A percentile compares a stretch with the other conserved stretches of the same genome.
Conservation (phyloP, 1,284 basidiomycete species). For the Ustilago shanxiensis region DNA sequence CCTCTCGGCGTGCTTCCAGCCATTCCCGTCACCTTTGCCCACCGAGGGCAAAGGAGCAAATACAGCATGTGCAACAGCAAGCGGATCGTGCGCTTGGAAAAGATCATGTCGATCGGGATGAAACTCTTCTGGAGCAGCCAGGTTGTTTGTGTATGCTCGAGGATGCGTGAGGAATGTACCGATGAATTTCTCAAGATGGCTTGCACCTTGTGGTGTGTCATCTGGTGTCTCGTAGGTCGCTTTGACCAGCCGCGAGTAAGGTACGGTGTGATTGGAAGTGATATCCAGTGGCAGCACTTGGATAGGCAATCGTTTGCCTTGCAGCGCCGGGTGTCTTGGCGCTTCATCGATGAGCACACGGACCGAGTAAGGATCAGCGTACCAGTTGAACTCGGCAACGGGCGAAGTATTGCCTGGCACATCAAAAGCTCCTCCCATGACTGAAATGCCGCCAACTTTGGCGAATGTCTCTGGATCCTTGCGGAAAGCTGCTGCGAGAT, state of each 20-base stretch:
- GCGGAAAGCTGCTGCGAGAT: conserved; percentile 80
- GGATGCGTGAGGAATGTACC: conserved; percentile 62
- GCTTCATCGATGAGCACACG: conserved; percentile 59
- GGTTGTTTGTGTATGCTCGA: conserved; percentile 62
- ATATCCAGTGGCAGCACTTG: conserved; percentile 65
- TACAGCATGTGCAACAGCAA: conserved; percentile 65
- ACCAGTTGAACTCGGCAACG: conserved; percentile 83
- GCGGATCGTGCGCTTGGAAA: conserved; percentile 66
- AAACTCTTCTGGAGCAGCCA: conserved; percentile 55
- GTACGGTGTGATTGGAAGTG: conserved; percentile 60
- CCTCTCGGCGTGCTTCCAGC: conserved; percentile 43
- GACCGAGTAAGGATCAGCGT: conserved; percentile 89
- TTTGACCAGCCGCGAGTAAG: conserved; percentile 57
- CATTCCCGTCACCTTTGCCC: conserved; percentile 12
- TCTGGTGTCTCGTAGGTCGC: conserved; percentile 33
- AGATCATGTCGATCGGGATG: conserved; percentile 58
- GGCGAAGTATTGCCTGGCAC: conserved; percentile 87
- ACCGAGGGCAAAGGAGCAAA: conserved; percentile 35
- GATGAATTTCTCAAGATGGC: conserved; percentile 48
- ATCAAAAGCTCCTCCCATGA: conserved; percentile 97
- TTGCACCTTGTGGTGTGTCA: conserved; percentile 17
- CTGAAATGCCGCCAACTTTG: conserved; percentile 78
- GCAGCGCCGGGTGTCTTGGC: conserved; percentile 30
- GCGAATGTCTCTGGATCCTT: conserved; percentile 75
- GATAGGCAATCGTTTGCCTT: conserved; percentile 46